Evolutionary conservation across 768 basidiomycete species (phyloP), one percentile per base, ranked within the genome.

Genomic region (Tulasnella sp.): DNA sequence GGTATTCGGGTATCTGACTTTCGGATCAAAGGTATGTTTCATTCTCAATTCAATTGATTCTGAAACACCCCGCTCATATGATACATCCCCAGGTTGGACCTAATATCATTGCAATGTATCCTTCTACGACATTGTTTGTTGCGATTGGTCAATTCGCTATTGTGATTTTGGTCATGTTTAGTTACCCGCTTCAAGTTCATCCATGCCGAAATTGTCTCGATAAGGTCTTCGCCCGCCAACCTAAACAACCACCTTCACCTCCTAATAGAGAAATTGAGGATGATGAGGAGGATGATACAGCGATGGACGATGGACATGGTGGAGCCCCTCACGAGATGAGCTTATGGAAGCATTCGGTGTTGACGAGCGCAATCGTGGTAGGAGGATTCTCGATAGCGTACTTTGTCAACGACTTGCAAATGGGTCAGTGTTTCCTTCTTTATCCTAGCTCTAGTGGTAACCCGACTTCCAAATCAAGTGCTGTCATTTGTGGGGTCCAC

Each of bases 401-500:
- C 63, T 72, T 85, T 56, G 77, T 92, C 12, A 76, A 84, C 60
- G 73, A 87, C 63, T 65, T 93, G 56, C 76, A 79, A 60, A 65
- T 87, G 64, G 84, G 87, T 83, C 59, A 58, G 79, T 65, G n/a
- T n/a, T 9, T 19, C 19, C 22, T 53, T 37, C n/a, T 3, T 22
- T 19, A 2, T 35, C n/a, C 37, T 20, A 40, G 33, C 19, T 13
- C 39, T 5, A 7, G 3, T 49, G 29, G 37, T 28, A 15, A 44
- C 12, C 5, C 25, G 8, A 5, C 12, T 39, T 33, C 3, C 45
- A 22, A 45, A 22, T 16, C 33, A 60, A 88, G 93, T 98, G 12
- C 72, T 98, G 29, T 88, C 90, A 3, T 95, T 99, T 62, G 93
- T 99, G 32, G 95, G 95, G 1, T 83, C 90, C 20, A 96, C 91